These are phyloP conservation scores for Hygrocybe coccinea DNA, from an alignment of 768 basidiomycete genomes.

Conservation along the genomic window DNA sequence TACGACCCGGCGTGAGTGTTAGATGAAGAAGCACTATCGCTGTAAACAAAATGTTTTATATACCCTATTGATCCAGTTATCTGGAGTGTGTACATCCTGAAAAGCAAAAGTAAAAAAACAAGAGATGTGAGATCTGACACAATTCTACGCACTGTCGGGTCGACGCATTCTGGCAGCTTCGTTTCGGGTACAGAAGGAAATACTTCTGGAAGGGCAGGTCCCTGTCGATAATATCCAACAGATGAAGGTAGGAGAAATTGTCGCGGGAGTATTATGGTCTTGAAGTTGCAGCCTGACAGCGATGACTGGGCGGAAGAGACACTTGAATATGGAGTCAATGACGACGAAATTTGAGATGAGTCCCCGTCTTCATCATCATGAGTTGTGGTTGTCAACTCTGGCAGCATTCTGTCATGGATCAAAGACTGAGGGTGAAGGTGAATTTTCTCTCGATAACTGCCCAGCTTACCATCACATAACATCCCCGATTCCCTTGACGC, in stretches of 20 bases:
- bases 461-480: no score
- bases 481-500: no score
- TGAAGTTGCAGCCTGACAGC: background rate
- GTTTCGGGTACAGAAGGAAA: background rate
- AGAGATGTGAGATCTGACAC: background rate
- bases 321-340: no score
- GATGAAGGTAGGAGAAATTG: background rate
- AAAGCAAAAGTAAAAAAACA: conserved; percentile 4
- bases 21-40: background rate
- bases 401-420: no score
- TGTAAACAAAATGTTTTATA: background rate
- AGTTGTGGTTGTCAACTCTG: no score
- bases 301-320: no score
- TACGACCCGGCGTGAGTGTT: background rate
- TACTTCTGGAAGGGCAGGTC: background rate
- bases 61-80: conserved; percentile 17
- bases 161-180: background rate
- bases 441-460: no score
- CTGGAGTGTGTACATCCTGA: conserved; percentile 17
- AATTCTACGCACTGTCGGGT: conserved; percentile 4
- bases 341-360: no score
- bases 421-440: no score
- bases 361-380: no score
- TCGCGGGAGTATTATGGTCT: background rate
- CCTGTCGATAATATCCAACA: background rate